These are phyloP conservation scores for Penicillium chermesinum DNA, from an alignment of 495 filamentous ascomycete genomes.

Conservation along the genomic window DNA sequence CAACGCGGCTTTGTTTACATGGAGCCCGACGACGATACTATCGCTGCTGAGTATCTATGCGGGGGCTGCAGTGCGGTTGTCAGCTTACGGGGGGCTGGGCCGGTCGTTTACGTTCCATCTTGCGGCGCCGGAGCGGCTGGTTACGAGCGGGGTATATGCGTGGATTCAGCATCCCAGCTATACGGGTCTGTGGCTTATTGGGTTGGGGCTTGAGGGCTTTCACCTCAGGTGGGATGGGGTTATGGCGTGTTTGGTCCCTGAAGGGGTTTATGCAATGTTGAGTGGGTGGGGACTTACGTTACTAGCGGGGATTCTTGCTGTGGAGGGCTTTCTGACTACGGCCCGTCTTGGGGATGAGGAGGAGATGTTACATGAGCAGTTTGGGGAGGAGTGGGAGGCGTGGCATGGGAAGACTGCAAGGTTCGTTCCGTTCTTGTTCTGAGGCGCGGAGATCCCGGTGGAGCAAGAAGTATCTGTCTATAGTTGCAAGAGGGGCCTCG, in stretches of 20 bases:
- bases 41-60: constrained; percentile 26
- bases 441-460: too few relatives aligned
- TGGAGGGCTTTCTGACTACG: not conserved
- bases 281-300: not conserved
- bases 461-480: too few relatives aligned
- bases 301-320: not conserved
- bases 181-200: constrained; percentile 24
- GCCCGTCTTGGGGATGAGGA: constrained; percentile 37
- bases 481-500: too few relatives aligned
- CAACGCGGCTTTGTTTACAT: constrained; percentile 25
- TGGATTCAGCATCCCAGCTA: constrained; percentile 49
- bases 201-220: constrained; percentile 15
- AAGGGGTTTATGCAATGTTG: constrained; percentile 2
- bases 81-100: constrained; percentile 35
- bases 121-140: constrained; percentile 35
- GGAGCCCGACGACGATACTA: constrained; percentile 17
- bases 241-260: constrained; percentile 19
- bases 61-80: constrained; percentile 30
- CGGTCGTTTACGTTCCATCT: constrained; percentile 46
- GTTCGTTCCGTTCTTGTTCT: constrained; percentile 23
- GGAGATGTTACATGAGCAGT: constrained; percentile 34
- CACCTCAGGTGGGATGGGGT: constrained; percentile 32
- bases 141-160: constrained; percentile 39
- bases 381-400: constrained; percentile 41
- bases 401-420: constrained; percentile 35